These are phyloP conservation scores for Aegle marmelos DNA, from an alignment of 345 rosid genomes.

Conservation along the genomic window DNA sequence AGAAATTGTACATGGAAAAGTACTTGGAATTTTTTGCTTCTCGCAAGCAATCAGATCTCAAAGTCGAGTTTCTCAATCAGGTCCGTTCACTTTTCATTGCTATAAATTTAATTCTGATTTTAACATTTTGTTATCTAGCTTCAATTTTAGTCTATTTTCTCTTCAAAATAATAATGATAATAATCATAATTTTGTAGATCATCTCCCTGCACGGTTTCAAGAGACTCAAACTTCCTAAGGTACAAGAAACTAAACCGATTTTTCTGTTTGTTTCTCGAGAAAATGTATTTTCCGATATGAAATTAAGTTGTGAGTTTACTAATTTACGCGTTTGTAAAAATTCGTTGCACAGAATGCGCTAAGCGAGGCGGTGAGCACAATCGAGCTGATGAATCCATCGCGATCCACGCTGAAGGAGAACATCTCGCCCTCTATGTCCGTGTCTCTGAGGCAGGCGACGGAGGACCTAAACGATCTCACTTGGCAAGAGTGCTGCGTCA, in stretches of 20 bases:
- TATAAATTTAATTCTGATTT: background rate
- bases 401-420: slow-evolving; percentile 48
- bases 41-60: slow-evolving; percentile 20
- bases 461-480: slow-evolving; percentile 34
- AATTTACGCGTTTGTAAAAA: background rate
- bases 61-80: slow-evolving; percentile 35
- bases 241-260: background rate
- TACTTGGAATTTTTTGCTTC: slow-evolving; percentile 33
- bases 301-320: no score
- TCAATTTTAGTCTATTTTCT: background rate
- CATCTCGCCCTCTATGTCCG: slow-evolving; percentile 23
- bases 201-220: slow-evolving; percentile 47
- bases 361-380: slow-evolving; percentile 28
- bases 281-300: background rate
- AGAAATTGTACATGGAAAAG: slow-evolving; percentile 26
- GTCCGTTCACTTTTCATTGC: slow-evolving; percentile 12
- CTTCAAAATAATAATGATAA: no score
- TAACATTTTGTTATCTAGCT: background rate
- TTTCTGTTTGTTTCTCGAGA: slow-evolving; percentile 7
- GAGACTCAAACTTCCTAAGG: slow-evolving; percentile 17
- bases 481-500: slow-evolving; percentile 56
- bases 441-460: slow-evolving; percentile 27
- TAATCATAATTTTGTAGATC: slow-evolving; percentile 23
- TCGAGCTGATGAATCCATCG: slow-evolving; percentile 43
- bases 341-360: slow-evolving; percentile 25